These are phyloP conservation scores for Pseudogymnoascus sp. DNA, from an alignment of 2,329 filamentous ascomycete species.

Conservation along the genomic window DNA sequence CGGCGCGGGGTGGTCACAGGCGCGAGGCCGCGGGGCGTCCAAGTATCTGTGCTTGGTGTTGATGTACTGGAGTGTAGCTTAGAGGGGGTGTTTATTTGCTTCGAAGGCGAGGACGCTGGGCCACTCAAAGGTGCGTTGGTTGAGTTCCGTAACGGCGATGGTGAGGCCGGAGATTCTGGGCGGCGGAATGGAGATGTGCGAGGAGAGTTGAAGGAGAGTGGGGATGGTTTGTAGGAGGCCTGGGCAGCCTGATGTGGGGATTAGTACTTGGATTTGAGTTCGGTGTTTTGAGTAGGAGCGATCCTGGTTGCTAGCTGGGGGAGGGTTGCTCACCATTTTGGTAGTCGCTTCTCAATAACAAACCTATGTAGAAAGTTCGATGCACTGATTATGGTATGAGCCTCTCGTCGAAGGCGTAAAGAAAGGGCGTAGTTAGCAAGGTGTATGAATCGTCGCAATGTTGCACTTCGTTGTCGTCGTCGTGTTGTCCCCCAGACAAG, in stretches of 20 bases:
- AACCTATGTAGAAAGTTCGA: background rate
- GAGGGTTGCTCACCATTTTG: constrained; percentile 6
- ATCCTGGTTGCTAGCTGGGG: background rate
- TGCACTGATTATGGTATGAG: background rate
- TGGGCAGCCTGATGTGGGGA: constrained; percentile 39
- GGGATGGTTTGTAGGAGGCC: constrained; percentile 60
- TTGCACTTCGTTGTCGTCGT: background rate
- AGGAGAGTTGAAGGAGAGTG: constrained; percentile 63
- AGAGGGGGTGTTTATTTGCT: constrained; percentile 31
- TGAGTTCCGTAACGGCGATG: constrained; percentile 55
- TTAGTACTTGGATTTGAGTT: constrained; percentile 3
- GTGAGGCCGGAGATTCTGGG: constrained; percentile 55
- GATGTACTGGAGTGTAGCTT: constrained; percentile 31
- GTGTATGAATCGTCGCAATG: constrained; percentile 1
- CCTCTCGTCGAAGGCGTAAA: constrained; percentile 1
- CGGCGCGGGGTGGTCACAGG: constrained; percentile 20
- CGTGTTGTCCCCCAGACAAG: constrained; percentile 1
- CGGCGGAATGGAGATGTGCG: constrained; percentile 58
- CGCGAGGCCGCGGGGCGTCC: constrained; percentile 27
- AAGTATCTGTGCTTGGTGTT: constrained; percentile 18
- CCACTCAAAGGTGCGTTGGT: constrained; percentile 48
- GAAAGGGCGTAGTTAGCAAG: background rate
- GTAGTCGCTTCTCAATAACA: background rate
- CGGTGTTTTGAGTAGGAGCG: constrained; percentile 9
- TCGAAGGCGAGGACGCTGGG: constrained; percentile 36